Conservation (phyloP, 345 rosid species). For the Lepidium didymum region DNA sequence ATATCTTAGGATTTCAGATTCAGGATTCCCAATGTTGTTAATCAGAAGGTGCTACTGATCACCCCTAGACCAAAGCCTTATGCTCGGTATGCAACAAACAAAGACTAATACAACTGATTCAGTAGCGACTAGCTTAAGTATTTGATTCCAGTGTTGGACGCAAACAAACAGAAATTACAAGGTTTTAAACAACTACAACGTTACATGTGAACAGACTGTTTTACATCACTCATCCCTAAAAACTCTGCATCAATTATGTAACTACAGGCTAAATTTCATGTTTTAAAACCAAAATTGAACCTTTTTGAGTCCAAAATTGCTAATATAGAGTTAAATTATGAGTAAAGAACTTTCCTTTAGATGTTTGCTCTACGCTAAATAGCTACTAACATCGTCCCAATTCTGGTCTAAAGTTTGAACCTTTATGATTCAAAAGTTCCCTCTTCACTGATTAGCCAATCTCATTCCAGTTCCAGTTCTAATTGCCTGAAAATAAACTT, state of each 20-base stretch:
- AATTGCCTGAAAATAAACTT: background rate
- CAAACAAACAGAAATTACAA: background rate
- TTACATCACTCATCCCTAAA: background rate
- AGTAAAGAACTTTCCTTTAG: background rate
- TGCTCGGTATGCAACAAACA: background rate
- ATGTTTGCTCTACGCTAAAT: background rate
- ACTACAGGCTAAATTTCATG: background rate
- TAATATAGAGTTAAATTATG: background rate
- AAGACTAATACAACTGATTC: background rate
- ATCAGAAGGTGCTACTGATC: background rate
- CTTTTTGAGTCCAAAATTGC: background rate
- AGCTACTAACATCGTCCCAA: background rate
- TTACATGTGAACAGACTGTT: background rate
- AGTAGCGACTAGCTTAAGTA: background rate
- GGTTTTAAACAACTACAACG: too few relatives aligned
- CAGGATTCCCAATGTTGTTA: background rate
- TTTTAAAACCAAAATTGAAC: background rate
- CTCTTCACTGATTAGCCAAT: background rate
- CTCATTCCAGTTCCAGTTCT: background rate
- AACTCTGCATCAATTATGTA: background rate
- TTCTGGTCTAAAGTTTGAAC: slow-evolving; percentile 3
- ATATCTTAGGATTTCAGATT: background rate
- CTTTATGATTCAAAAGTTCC: background rate
- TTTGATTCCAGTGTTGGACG: background rate
- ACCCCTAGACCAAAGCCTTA: background rate